Percentiles rank a stretch among this genome's conserved stretches.
Evolutionary conservation across 257 asterid genomes (phyloP).

Genomic region (Forsythia suspensa): DNA sequence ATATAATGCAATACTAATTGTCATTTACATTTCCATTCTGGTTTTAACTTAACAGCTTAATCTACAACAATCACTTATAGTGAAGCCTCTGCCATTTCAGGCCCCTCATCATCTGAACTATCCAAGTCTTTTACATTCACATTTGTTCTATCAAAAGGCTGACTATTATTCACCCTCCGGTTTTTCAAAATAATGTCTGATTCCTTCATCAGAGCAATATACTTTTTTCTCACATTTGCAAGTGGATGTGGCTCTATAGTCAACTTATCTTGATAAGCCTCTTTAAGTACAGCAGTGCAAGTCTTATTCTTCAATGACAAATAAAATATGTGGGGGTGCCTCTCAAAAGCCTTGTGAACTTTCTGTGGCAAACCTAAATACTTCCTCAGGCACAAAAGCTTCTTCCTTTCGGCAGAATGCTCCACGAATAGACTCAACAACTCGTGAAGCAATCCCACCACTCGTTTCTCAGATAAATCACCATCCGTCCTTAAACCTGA

Average conservation of each 20-base stretch:
- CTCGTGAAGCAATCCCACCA: slow-evolving; percentile 83
- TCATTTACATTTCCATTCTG: not conserved
- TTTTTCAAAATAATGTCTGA: slow-evolving; percentile 50
- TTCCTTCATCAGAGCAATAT: slow-evolving; percentile 67
- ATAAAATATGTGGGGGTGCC: slow-evolving; percentile 78
- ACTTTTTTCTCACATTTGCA: slow-evolving; percentile 69
- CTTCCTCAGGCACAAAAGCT: slow-evolving; percentile 60
- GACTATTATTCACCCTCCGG: slow-evolving; percentile 37
- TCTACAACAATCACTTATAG: not conserved
- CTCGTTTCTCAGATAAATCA: slow-evolving; percentile 78
- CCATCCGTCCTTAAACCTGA: slow-evolving; percentile 49
- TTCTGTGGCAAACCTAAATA: slow-evolving; percentile 82
- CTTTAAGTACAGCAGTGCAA: slow-evolving; percentile 80
- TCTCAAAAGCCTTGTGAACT: slow-evolving; percentile 85
- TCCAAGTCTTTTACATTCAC: slow-evolving; percentile 31
- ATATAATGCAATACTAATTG: not conserved
- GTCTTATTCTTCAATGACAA: slow-evolving; percentile 74
- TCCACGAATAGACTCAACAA: slow-evolving; percentile 77
- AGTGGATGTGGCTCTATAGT: slow-evolving; percentile 71
- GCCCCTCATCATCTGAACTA: slow-evolving; percentile 32
- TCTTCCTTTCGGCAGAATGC: slow-evolving; percentile 79
- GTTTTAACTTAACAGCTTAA: not conserved
- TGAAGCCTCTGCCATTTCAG: slow-evolving; percentile 24
- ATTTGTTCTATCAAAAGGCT: slow-evolving; percentile 24
- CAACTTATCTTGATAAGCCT: slow-evolving; percentile 56